Percentiles rank a stretch among this genome's conserved stretches.
Evolutionary conservation across 352 stramenopile genomes (phyloP).

Genomic region (Globisporangium radiosum): DNA sequence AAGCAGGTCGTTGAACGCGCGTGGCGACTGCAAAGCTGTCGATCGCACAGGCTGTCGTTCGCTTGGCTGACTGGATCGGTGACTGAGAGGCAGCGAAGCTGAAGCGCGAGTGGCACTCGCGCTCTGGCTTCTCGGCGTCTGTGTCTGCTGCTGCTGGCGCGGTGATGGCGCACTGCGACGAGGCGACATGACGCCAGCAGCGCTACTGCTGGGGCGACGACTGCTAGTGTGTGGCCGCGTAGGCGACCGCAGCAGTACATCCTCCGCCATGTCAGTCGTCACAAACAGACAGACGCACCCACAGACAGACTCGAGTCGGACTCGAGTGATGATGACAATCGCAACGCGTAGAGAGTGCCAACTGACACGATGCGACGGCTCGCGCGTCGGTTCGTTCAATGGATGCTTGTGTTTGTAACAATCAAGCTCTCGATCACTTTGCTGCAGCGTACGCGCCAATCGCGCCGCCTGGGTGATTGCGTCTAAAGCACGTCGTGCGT

Average conservation of each 20-base stretch:
- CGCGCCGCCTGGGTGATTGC: slow-evolving; percentile 65
- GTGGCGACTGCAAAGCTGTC: background rate
- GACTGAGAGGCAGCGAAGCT: too few relatives aligned
- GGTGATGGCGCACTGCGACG: background rate
- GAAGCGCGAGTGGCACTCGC: slow-evolving; percentile 4
- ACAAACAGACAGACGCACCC: too few relatives aligned
- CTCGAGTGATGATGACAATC: too few relatives aligned
- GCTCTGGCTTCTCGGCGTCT: slow-evolving; percentile 20
- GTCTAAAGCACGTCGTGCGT: slow-evolving; percentile 24
- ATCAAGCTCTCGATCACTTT: too few relatives aligned
- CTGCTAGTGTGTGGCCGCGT: slow-evolving; percentile 12
- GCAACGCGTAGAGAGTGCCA: too few relatives aligned
- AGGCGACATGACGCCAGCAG: background rate
- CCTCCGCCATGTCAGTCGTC: too few relatives aligned
- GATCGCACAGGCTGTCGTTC: too few relatives aligned
- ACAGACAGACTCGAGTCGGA: too few relatives aligned
- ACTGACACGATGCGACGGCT: too few relatives aligned
- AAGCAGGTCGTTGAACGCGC: background rate
- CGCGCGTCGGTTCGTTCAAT: too few relatives aligned
- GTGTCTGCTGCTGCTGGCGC: background rate
- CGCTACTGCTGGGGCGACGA: background rate
- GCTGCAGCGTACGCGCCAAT: slow-evolving; percentile 25
- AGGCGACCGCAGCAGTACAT: background rate
- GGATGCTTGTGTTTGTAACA: too few relatives aligned
- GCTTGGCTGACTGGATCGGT: too few relatives aligned